A percentile compares a stretch with the other conserved stretches of the same genome.
phyloP scores from a whole-genome alignment of 1,139 yeast genomes.

The Zygoascus sp. region DNA sequence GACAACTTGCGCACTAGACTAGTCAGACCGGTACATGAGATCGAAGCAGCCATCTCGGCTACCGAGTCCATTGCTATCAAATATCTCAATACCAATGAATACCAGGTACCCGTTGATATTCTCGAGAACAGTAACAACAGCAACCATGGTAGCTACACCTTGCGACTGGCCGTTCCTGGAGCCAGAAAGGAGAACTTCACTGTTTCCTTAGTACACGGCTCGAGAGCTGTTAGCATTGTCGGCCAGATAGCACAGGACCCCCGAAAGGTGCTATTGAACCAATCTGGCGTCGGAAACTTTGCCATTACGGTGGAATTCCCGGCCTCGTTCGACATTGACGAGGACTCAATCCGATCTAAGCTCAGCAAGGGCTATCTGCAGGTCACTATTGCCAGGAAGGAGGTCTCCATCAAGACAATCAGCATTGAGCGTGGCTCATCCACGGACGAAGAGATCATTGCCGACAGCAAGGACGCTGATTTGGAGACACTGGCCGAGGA shows the following conservation, averaged over 20 bases:
- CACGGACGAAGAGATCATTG: conserved; percentile 14
- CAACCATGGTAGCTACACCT: conserved; percentile 19
- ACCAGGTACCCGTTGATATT: conserved; percentile 45
- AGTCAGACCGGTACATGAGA: neutral
- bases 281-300: conserved; percentile 28
- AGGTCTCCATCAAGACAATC: conserved; percentile 16
- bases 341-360: conserved; percentile 50
- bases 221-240: neutral
- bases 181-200: conserved; percentile 48
- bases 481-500: conserved; percentile 2
- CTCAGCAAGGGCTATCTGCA: conserved; percentile 50
- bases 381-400: conserved; percentile 45
- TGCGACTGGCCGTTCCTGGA: conserved; percentile 47
- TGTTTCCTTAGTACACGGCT: conserved; percentile 24
- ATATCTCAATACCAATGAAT: neutral
- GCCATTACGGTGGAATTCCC: conserved; percentile 54
- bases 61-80: neutral
- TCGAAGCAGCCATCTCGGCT: neutral
- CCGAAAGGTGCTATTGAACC: conserved; percentile 8
- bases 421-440: conserved; percentile 17
- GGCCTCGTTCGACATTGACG: conserved; percentile 46
- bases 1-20: no score
- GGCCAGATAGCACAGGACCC: neutral
- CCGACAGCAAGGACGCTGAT: neutral
- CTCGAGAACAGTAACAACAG: no score